A percentile compares a stretch with the other conserved stretches of the same genome.
Evolutionary conservation across 257 asterid species (phyloP).

Genomic region (Verbena officinalis): DNA sequence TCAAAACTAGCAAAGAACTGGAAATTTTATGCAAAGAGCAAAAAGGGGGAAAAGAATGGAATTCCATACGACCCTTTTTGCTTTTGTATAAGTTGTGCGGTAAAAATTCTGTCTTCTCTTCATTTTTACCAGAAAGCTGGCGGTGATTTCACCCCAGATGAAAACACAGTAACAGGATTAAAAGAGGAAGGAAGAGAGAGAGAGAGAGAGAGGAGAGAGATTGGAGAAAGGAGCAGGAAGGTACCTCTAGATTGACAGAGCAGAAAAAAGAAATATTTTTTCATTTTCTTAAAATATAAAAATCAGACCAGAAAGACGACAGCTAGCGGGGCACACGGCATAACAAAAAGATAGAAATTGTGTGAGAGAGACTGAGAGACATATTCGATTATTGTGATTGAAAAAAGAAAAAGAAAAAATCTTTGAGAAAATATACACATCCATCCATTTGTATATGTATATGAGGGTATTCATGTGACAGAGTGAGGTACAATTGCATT

Average conservation of each 20-base stretch:
- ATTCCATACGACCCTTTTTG: neutral
- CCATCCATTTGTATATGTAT: constrained; percentile 30
- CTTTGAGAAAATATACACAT: constrained; percentile 2
- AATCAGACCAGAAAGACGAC: constrained; percentile 33
- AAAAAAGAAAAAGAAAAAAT: neutral
- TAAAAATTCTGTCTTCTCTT: neutral
- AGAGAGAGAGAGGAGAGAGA: neutral
- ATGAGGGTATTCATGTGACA: constrained; percentile 27
- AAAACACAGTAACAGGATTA: neutral
- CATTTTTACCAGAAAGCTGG: constrained; percentile 16
- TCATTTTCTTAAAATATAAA: neutral
- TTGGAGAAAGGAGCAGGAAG: constrained; percentile 31
- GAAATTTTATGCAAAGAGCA: neutral
- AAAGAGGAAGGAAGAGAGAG: too few relatives aligned
- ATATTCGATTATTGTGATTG: neutral
- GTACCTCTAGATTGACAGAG: constrained; percentile 8
- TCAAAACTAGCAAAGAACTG: too few relatives aligned
- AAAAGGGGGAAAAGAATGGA: neutral
- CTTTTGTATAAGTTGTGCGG: too few relatives aligned
- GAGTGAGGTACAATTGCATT: constrained; percentile 35
- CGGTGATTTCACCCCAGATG: constrained; percentile 32
- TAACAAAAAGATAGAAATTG: constrained; percentile 10
- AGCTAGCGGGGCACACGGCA: constrained; percentile 40
- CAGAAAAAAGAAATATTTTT: neutral
- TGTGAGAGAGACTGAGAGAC: constrained; percentile 3